Base-by-base conservation (phyloP, 116 monocot genomes). In the Papilionanthe hybrid region DNA sequence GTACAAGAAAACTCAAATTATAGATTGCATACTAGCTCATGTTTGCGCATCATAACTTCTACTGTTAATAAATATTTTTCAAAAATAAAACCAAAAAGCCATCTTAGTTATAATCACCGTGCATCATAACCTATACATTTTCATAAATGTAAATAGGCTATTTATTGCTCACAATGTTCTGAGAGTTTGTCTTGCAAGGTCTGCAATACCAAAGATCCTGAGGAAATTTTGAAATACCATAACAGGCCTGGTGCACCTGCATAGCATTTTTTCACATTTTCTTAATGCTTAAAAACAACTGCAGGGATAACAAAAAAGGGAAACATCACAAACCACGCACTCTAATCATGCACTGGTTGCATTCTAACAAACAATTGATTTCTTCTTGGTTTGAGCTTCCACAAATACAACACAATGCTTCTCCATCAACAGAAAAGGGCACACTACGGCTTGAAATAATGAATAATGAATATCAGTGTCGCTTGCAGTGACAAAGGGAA, bases 221-320 rank as follows among this genome's bases (percentile, higher is more conserved):
- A 17, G 93, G 95, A 76, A 89, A 74, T 86, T 85, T 89, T 78
- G 86, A 79, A 79, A 93, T 84, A 81, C 99, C 99, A 89, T 99
- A 99, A 82, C 99, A 99, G 63, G 95, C 95, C 72, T 95, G 95
- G 73, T 99, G 99, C 13, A 99, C 95, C 99, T 99, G 75, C 79
- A 85, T 1, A 78, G 41, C 79, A 71, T 77, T 56, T 65, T 45
- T 15, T 9, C 5, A 56, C 28, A 9, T 32, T 17, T 43, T 78
- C 75, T 18, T 22, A 79, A 42, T 47, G 32, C 20, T 13, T 75
- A 79, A 32, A 49, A 76, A 47, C 20, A 58, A 56, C 28, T 37
- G 11, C 47, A 49, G 0, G 77, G 77, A 55, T 22, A 42, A 77
- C 37, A 28, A 41, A 12, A 7, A 66, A 53, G 43, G 5, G 41